phyloP scores from a whole-genome alignment of 768 basidiomycete species.

The Glaciozyma martinii region DNA sequence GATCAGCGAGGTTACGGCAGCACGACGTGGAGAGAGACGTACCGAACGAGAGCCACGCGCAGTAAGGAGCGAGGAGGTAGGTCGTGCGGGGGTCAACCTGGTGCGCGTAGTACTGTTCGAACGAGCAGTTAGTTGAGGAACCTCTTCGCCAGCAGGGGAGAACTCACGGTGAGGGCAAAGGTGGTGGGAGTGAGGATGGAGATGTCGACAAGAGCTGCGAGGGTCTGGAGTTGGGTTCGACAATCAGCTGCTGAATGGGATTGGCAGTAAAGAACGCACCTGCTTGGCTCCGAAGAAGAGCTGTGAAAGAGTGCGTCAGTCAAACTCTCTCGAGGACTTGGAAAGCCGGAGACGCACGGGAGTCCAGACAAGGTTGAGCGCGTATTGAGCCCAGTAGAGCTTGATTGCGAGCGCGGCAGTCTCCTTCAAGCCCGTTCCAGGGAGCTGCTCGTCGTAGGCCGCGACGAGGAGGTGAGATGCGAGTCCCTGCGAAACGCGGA shows the following conservation, averaged over 20 bases:
- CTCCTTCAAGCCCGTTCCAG: slow-evolving; percentile 1
- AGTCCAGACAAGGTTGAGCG: slow-evolving; percentile 32
- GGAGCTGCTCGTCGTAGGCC: slow-evolving; percentile 19
- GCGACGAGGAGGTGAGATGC: slow-evolving; percentile 27
- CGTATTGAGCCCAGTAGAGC: slow-evolving; percentile 31
- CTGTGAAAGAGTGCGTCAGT: neutral
- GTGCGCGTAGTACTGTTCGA: slow-evolving; percentile 18
- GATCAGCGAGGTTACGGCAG: no score
- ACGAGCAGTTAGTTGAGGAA: neutral
- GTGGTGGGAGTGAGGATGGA: slow-evolving; percentile 10
- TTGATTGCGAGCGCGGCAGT: slow-evolving; percentile 22
- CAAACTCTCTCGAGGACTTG: no score
- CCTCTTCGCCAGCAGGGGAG: no score
- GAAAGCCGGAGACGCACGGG: slow-evolving; percentile 10
- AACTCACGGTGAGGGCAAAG: slow-evolving; percentile 18
- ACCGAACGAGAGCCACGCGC: slow-evolving; percentile 28
- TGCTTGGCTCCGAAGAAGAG: slow-evolving; percentile 25
- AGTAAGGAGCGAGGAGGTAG: slow-evolving; percentile 27
- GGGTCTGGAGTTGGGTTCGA: slow-evolving; percentile 3
- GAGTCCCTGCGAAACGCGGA: neutral
- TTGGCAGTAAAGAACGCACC: no score
- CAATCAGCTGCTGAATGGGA: neutral
- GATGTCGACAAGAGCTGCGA: slow-evolving; percentile 26
- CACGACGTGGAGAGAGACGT: slow-evolving; percentile 10
- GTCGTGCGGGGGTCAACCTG: slow-evolving; percentile 28